Evolutionary conservation across 805 yeast species (phyloP).

Genomic region (Myxozyma kluyveri): DNA sequence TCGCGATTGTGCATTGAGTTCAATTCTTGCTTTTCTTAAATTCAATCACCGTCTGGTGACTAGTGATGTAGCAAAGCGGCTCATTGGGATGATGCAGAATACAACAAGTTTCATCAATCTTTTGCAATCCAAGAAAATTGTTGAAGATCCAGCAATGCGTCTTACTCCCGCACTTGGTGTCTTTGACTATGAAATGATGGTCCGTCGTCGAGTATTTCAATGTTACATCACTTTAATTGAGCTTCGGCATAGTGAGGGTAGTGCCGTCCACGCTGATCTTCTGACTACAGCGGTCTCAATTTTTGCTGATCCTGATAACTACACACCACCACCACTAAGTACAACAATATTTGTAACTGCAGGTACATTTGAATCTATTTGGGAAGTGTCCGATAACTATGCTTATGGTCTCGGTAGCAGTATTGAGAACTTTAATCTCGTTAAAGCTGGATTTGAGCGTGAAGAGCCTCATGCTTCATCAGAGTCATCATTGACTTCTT

Average conservation of each 20-base stretch:
- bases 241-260: conserved; percentile 34
- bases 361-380: conserved; percentile 36
- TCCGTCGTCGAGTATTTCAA: conserved; percentile 48
- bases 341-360: conserved; percentile 36
- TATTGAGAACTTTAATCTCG: conserved; percentile 36
- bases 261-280: conserved; percentile 44
- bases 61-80: conserved; percentile 45
- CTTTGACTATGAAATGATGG: conserved; percentile 38
- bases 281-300: conserved; percentile 36
- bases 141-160: conserved; percentile 32
- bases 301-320: conserved; percentile 37
- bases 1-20: conserved; percentile 57
- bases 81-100: conserved; percentile 51
- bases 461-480: neutral
- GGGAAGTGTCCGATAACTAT: conserved; percentile 42
- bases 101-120: conserved; percentile 35
- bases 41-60: conserved; percentile 42
- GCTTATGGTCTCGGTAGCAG: conserved; percentile 48
- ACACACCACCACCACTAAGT: conserved; percentile 32
- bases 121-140: conserved; percentile 36
- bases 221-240: conserved; percentile 41
- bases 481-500: too few relatives aligned
- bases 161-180: conserved; percentile 30
- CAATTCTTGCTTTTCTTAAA: conserved; percentile 51
- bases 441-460: conserved; percentile 37